phyloP scores from a whole-genome alignment of 2,329 filamentous ascomycete genomes.

The Ophiostoma tasmaniense region DNA sequence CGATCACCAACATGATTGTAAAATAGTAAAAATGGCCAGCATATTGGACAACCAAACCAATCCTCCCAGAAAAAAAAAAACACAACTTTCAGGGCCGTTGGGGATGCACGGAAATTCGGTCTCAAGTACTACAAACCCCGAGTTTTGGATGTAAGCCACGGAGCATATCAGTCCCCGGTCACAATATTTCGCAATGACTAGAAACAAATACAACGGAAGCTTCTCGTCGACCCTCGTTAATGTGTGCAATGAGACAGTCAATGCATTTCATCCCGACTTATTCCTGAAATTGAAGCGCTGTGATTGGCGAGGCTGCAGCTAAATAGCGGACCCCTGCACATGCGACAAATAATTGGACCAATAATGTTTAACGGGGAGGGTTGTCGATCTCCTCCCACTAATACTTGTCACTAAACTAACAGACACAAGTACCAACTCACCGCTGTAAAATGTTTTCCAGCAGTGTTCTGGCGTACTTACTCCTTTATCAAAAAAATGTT shows the following conservation, averaged over 20 bases:
- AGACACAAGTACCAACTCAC: not conserved
- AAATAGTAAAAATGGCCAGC: not conserved
- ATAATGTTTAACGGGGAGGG: not conserved
- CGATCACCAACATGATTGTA: not conserved
- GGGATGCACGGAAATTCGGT: not conserved
- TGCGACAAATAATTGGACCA: not conserved
- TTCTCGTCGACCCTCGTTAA: not conserved
- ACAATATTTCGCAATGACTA: not conserved
- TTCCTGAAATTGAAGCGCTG: slow-evolving; percentile 7
- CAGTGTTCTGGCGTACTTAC: not conserved
- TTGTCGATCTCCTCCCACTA: not conserved
- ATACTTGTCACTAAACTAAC: not conserved
- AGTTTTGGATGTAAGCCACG: not conserved
- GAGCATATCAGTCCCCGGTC: not conserved
- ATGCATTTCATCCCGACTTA: slow-evolving; percentile 12
- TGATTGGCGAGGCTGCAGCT: slow-evolving; percentile 7
- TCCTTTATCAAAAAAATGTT: not conserved
- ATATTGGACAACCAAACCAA: not conserved
- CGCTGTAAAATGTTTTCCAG: not conserved
- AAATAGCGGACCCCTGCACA: slow-evolving; percentile 3
- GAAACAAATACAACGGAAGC: not conserved
- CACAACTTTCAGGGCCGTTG: not conserved
- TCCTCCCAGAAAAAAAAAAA: not conserved
- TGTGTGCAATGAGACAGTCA: not conserved
- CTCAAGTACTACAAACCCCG: not conserved